phyloP scores from a whole-genome alignment of 176 grass and related monocot genomes.

The Hordeum marinum region DNA sequence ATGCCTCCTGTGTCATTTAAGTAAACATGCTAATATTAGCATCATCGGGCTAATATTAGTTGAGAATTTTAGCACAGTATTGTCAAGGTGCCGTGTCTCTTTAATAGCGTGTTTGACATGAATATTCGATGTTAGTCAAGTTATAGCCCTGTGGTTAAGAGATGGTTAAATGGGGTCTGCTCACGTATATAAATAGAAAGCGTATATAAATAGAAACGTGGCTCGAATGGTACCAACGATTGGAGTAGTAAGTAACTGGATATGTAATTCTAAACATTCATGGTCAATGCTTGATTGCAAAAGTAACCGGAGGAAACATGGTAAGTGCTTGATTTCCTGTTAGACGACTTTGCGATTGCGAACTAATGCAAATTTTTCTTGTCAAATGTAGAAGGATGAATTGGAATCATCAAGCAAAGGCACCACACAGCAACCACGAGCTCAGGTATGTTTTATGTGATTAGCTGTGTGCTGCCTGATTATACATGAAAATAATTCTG shows the following conservation, averaged over 20 bases:
- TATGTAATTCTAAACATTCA: neutral
- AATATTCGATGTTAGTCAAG: neutral
- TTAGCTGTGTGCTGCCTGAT: neutral
- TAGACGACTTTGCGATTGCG: neutral
- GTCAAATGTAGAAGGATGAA: slow-evolving; percentile 34
- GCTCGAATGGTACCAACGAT: neutral
- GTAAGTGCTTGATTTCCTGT: slow-evolving; percentile 5
- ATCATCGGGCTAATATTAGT: slow-evolving; percentile 6
- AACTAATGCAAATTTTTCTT: slow-evolving; percentile 14
- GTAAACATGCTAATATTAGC: slow-evolving; percentile 3
- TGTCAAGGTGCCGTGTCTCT: neutral
- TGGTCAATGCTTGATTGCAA: neutral
- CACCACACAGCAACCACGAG: slow-evolving; percentile 13
- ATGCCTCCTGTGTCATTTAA: slow-evolving; percentile 2
- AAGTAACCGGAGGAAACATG: slow-evolving; percentile 21
- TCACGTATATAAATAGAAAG: slow-evolving; percentile 11
- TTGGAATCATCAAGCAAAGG: slow-evolving; percentile 41
- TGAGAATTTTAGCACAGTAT: neutral
- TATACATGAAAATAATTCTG: neutral
- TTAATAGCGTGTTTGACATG: neutral
- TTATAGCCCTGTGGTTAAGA: slow-evolving; percentile 3
- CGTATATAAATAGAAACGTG: slow-evolving; percentile 8
- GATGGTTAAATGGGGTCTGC: neutral
- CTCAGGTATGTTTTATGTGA: slow-evolving; percentile 34
- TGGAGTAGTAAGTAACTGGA: neutral